phyloP scores from a whole-genome alignment of 192 early-diverging fungal genomes.

The Obelidium mucronatum region DNA sequence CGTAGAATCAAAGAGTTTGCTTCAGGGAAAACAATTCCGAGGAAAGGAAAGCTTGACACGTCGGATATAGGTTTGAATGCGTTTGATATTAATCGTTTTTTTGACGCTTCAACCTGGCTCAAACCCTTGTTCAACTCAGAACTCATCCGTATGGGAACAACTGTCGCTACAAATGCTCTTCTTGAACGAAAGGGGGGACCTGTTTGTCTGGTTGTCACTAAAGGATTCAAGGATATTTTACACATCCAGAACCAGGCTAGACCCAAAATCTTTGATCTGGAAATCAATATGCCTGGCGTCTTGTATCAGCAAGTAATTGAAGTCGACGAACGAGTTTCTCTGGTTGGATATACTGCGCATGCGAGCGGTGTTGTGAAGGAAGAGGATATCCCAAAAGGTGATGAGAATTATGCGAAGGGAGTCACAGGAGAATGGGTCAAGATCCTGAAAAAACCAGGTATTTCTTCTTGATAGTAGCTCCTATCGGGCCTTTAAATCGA shows the following conservation, averaged over 20 bases:
- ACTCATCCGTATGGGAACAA: slow-evolving; percentile 95
- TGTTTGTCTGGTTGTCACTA: slow-evolving; percentile 87
- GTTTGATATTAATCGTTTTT: neutral
- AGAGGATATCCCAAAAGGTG: slow-evolving; percentile 43
- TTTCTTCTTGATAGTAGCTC: too few relatives aligned
- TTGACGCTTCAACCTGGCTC: neutral
- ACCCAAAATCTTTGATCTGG: slow-evolving; percentile 93
- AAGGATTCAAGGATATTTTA: slow-evolving; percentile 78
- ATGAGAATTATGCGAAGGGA: slow-evolving; percentile 66
- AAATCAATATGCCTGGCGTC: slow-evolving; percentile 85
- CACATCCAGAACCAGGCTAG: slow-evolving; percentile 71
- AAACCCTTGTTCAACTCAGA: slow-evolving; percentile 49
- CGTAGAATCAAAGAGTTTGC: slow-evolving; percentile 83
- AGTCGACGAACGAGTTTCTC: slow-evolving; percentile 86
- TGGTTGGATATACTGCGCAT: slow-evolving; percentile 77
- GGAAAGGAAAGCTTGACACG: slow-evolving; percentile 76
- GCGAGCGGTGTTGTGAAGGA: slow-evolving; percentile 37
- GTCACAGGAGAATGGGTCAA: slow-evolving; percentile 88
- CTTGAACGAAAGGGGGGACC: slow-evolving; percentile 81
- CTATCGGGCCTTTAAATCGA: too few relatives aligned
- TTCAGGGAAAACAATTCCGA: slow-evolving; percentile 73
- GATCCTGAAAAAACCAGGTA: slow-evolving; percentile 72
- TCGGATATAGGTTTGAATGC: slow-evolving; percentile 60
- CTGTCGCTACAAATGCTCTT: slow-evolving; percentile 94
- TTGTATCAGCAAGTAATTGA: slow-evolving; percentile 78